These are phyloP conservation scores for Geotrichum candidum DNA, from an alignment of 1,139 yeast genomes.

Conservation along the genomic window DNA sequence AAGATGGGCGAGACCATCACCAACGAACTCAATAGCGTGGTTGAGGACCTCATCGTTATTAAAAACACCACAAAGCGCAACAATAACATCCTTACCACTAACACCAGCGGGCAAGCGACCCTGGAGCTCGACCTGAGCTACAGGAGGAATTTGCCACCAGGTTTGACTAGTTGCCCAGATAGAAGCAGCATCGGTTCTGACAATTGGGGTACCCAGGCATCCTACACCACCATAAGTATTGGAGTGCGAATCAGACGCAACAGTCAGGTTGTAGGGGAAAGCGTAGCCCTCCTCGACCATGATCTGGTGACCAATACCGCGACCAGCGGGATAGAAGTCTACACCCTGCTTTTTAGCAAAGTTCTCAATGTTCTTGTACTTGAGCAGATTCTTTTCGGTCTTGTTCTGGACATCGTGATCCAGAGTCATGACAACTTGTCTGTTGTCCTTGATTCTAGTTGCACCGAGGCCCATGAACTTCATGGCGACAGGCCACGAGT, in stretches of 20 bases:
- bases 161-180: constrained; percentile 99
- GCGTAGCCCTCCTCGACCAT: constrained; percentile 99
- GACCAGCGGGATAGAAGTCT: constrained; percentile 96
- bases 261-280: constrained; percentile 86
- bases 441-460: constrained; percentile 66
- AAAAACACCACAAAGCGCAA: constrained; percentile 90
- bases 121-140: constrained; percentile 82
- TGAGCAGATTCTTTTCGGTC: constrained; percentile 76
- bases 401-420: constrained; percentile 98
- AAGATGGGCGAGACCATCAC: constrained; percentile 69
- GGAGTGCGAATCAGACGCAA: constrained; percentile 96
- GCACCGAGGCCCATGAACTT: constrained; percentile 96
- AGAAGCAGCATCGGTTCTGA: constrained; percentile 96
- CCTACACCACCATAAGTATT: constrained; percentile 98
- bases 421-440: constrained; percentile 90
- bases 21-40: constrained; percentile 95
- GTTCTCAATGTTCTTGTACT: constrained; percentile 79
- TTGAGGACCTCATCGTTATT: constrained; percentile 94
- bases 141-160: constrained; percentile 99
- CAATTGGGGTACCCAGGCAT: constrained; percentile 92
- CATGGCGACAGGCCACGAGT: constrained; percentile 98
- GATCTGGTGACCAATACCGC: constrained; percentile 98
- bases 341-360: constrained; percentile 91
- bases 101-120: constrained; percentile 82
- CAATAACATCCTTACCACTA: constrained; percentile 94